Evolutionary conservation across 306 rosid species (phyloP).

Genomic region (Medicago ruthenica): DNA sequence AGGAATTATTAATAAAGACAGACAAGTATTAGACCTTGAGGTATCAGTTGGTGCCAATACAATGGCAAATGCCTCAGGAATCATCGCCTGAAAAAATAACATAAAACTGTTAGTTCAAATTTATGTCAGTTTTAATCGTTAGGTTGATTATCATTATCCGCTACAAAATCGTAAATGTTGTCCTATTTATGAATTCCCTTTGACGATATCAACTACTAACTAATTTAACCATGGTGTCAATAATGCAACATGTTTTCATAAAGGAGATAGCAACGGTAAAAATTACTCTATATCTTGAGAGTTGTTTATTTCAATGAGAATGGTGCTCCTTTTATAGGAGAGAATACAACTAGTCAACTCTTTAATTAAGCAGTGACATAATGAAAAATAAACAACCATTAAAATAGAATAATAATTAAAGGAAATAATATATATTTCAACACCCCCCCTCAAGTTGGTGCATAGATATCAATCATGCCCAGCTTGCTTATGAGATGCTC

Average conservation of each 20-base stretch:
- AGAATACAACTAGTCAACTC: too few relatives aligned
- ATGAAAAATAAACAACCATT: too few relatives aligned
- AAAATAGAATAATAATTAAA: too few relatives aligned
- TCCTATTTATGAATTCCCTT: constrained; percentile 4
- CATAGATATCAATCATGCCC: too few relatives aligned
- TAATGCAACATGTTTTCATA: constrained; percentile 17
- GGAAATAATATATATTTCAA: too few relatives aligned
- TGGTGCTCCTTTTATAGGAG: too few relatives aligned
- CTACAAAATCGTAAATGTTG: constrained; percentile 2
- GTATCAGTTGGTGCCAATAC: constrained; percentile 84
- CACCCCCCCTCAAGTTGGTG: too few relatives aligned
- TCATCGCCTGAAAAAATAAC: constrained; percentile 61
- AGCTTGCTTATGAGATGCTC: too few relatives aligned
- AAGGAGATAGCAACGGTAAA: constrained; percentile 21
- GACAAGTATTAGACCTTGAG: constrained; percentile 55
- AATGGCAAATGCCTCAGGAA: constrained; percentile 87
- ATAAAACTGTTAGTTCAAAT: constrained; percentile 28
- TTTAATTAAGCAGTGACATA: too few relatives aligned
- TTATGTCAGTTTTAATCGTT: not conserved
- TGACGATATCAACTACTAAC: constrained; percentile 26
- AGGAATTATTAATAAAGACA: not conserved
- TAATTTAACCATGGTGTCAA: constrained; percentile 18
- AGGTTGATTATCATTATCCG: constrained; percentile 11
- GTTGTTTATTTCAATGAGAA: too few relatives aligned
- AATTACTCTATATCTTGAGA: too few relatives aligned